These are phyloP conservation scores for Ascodesmis nigricans DNA, from an alignment of 495 filamentous ascomycete genomes.

Conservation along the genomic window DNA sequence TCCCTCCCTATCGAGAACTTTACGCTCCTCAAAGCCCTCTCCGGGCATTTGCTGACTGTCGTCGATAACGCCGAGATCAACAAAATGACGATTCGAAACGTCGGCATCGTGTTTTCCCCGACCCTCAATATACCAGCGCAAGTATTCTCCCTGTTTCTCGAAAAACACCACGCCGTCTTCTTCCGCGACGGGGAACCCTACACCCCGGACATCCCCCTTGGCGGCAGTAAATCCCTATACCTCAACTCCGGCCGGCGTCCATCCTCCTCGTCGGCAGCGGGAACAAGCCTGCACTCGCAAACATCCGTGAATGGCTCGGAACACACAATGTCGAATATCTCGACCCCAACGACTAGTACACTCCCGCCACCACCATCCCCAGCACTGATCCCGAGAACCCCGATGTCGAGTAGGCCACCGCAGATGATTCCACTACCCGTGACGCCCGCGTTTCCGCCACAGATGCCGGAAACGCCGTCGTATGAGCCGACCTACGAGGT, in stretches of 20 bases:
- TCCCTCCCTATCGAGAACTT: conserved; percentile 61
- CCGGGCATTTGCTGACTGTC: conserved; percentile 67
- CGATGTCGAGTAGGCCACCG: too few relatives aligned
- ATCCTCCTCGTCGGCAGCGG: background rate
- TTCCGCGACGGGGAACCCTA: conserved; percentile 38
- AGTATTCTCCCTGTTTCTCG: conserved; percentile 80
- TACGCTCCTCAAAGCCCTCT: conserved; percentile 57
- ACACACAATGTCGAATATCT: conserved; percentile 11
- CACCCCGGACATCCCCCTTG: conserved; percentile 4
- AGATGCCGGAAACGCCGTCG: conserved; percentile 7
- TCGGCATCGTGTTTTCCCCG: conserved; percentile 96
- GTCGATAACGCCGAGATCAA: conserved; percentile 76
- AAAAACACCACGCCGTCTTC: conserved; percentile 74
- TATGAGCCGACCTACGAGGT: conserved; percentile 3
- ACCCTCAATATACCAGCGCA: conserved; percentile 92
- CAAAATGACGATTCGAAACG: conserved; percentile 96
- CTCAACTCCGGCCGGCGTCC: conserved; percentile 5
- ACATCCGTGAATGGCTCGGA: conserved; percentile 3
- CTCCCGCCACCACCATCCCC: conserved; percentile 8
- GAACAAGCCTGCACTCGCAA: background rate
- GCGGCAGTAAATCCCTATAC: conserved; percentile 7
- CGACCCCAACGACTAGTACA: conserved; percentile 1
- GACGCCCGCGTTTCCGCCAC: conserved; percentile 12
- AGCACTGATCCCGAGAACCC: conserved; percentile 11
- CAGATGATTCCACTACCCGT: too few relatives aligned